A percentile compares a stretch with the other conserved stretches of the same genome.
Conservation (phyloP, 345 rosid genomes). For the Eucalyptus tenuipes region DNA sequence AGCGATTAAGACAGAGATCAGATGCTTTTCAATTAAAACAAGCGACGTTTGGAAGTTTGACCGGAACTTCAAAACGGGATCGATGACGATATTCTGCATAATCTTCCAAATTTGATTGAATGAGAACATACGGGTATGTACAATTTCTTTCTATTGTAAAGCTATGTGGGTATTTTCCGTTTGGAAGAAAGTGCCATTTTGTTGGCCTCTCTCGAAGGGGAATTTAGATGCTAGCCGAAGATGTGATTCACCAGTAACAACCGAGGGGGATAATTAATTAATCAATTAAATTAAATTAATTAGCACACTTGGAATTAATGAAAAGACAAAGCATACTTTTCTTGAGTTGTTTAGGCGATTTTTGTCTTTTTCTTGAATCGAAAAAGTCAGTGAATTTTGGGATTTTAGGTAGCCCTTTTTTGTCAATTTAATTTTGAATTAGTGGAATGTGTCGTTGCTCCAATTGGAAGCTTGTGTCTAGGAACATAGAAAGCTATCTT, state of each 20-base stretch:
- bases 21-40: not conserved
- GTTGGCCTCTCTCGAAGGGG: not conserved
- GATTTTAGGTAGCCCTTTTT: not conserved
- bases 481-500: not conserved
- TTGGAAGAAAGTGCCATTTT: not conserved
- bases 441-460: not conserved
- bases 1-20: not conserved
- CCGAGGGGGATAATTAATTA: not conserved
- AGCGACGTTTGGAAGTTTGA: not conserved
- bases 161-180: not conserved
- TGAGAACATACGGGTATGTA: not conserved
- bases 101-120: not conserved
- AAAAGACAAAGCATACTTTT: not conserved
- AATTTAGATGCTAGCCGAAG: not conserved
- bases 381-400: not conserved
- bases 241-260: not conserved
- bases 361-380: not conserved
- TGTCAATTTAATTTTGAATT: not conserved
- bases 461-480: not conserved
- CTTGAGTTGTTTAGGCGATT: not conserved
- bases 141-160: not conserved
- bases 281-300: not conserved
- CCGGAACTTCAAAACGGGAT: not conserved
- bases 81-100: not conserved
- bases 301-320: not conserved